These are phyloP conservation scores for Pulicaria dysenterica DNA, from an alignment of 129 eudicot species.

Conservation along the genomic window DNA sequence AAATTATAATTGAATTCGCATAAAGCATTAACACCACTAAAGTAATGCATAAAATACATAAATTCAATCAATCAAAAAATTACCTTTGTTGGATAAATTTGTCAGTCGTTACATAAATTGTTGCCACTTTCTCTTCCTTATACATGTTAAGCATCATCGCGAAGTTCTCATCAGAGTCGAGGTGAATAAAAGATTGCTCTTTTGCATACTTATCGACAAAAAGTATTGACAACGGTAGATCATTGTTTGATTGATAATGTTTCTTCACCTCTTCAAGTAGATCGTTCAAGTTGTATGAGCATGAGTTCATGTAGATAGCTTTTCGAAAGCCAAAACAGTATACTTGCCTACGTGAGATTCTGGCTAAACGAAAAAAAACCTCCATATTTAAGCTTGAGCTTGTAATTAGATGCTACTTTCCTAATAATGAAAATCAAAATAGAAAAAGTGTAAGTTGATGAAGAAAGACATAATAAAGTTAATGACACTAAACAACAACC, in stretches of 20 bases:
- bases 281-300: not conserved
- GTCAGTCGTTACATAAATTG: not conserved
- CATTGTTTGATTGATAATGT: constrained; percentile 2
- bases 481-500: too few species aligned
- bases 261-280: not conserved
- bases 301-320: not conserved
- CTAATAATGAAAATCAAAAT: too few species aligned
- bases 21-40: not conserved
- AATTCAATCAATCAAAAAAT: too few species aligned
- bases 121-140: not conserved
- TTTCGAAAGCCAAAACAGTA: not conserved
- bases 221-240: not conserved
- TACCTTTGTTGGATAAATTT: too few species aligned
- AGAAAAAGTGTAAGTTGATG: too few species aligned
- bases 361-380: not conserved
- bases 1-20: not conserved
- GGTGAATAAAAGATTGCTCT: not conserved
- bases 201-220: not conserved
- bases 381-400: not conserved
- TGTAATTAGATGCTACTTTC: too few species aligned
- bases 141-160: not conserved
- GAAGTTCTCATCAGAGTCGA: not conserved
- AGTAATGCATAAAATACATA: too few species aligned
- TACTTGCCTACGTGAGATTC: not conserved
- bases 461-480: too few species aligned